These are phyloP conservation scores for Fraxinus sp. DNA, from an alignment of 305 asterid species.

Conservation along the genomic window DNA sequence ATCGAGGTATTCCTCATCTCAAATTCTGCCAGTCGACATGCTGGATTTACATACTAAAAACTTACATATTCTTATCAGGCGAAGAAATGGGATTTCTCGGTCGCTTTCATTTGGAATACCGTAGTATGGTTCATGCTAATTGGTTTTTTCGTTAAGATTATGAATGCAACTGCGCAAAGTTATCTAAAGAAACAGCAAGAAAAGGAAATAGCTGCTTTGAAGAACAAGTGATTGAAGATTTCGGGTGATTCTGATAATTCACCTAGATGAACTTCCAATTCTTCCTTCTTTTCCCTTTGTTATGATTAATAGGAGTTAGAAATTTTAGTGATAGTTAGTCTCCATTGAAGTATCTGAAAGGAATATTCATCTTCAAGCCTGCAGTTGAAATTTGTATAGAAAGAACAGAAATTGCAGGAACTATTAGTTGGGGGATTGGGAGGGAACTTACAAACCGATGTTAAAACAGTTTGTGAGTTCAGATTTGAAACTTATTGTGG, in stretches of 20 bases:
- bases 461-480: constrained; percentile 11
- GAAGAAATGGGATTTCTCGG: constrained; percentile 73
- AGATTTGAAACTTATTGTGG: neutral
- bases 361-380: constrained; percentile 2
- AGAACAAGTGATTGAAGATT: constrained; percentile 47
- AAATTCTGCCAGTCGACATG: neutral
- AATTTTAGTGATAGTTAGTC: constrained; percentile 16
- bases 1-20: constrained; percentile 42
- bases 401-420: constrained; percentile 28
- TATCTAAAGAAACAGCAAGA: constrained; percentile 67
- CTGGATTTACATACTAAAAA: neutral
- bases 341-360: constrained; percentile 32
- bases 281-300: constrained; percentile 1
- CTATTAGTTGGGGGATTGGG: constrained; percentile 22
- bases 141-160: constrained; percentile 73
- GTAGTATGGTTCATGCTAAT: constrained; percentile 87
- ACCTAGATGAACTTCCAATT: constrained; percentile 33
- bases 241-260: constrained; percentile 44
- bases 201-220: constrained; percentile 48
- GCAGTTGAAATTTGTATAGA: constrained; percentile 33
- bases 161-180: constrained; percentile 73
- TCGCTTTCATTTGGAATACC: constrained; percentile 72
- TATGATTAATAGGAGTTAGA: constrained; percentile 22
- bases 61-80: constrained; percentile 37
- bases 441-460: constrained; percentile 19